phyloP scores from a whole-genome alignment of 768 basidiomycete genomes.

The Plicaturopsis crispa region DNA sequence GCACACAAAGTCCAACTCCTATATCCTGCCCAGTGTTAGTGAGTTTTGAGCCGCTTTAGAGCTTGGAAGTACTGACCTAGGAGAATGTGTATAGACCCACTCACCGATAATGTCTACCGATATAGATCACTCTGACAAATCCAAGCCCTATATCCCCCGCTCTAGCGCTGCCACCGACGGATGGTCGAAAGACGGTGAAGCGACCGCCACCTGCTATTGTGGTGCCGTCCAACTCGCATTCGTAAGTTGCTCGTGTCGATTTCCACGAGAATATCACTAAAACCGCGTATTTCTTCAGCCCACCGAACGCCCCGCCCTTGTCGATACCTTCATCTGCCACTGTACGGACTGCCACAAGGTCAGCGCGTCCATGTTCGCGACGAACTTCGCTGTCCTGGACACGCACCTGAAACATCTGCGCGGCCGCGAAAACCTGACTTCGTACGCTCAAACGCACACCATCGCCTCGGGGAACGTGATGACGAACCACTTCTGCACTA shows the following conservation, averaged over 20 bases:
- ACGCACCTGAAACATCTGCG: constrained; percentile 1
- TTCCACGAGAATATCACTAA: too few species aligned
- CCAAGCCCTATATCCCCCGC: too few species aligned
- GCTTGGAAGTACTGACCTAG: too few species aligned
- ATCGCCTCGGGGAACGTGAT: background rate
- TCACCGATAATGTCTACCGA: too few species aligned
- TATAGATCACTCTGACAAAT: too few species aligned
- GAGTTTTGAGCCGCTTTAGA: too few species aligned
- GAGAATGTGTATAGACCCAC: too few species aligned
- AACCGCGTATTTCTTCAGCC: constrained; percentile 4
- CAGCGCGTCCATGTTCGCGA: constrained; percentile 5
- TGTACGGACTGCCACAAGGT: constrained; percentile 8
- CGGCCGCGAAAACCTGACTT: background rate
- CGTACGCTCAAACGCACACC: background rate
- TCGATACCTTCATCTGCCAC: constrained; percentile 5
- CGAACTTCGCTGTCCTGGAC: constrained; percentile 17
- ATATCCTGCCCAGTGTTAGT: too few species aligned
- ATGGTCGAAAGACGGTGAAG: constrained; percentile 8
- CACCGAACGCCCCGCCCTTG: constrained; percentile 3
- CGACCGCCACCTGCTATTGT: constrained; percentile 8
- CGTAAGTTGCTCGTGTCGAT: too few species aligned
- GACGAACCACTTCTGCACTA: constrained; percentile 2
- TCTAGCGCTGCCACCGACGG: constrained; percentile 6
- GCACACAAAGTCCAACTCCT: too few species aligned
- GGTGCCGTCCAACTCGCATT: constrained; percentile 9